These are phyloP conservation scores for Gracilaria gracilis DNA, from an alignment of 23 red algal species.

Conservation along the genomic window DNA sequence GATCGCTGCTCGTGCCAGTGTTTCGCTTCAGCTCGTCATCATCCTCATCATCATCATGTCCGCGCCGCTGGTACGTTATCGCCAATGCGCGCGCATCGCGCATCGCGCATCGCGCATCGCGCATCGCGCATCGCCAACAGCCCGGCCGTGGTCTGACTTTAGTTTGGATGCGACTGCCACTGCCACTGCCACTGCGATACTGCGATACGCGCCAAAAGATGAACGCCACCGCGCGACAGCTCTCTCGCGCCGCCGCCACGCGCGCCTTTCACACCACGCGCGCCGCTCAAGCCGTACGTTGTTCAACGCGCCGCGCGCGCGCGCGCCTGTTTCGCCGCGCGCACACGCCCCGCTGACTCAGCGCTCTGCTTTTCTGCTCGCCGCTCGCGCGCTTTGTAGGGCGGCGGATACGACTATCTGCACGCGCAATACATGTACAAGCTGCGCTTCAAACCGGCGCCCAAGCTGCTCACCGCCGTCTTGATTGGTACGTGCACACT, in stretches of 20 bases:
- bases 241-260: constrained; percentile 3
- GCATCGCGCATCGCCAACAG: too few species aligned
- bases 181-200: too few species aligned
- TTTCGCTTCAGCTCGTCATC: background rate
- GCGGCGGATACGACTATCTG: constrained; percentile 47
- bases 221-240: constrained; percentile 32
- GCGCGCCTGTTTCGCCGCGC: too few species aligned
- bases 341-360: too few species aligned
- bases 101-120: too few species aligned
- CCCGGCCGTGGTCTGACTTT: too few species aligned
- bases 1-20: too few species aligned
- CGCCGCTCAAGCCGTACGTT: constrained; percentile 25
- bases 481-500: constrained; percentile 38
- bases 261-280: constrained; percentile 17
- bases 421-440: constrained; percentile 76
- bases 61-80: background rate
- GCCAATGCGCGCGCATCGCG: background rate
- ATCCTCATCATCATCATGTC: background rate
- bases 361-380: background rate
- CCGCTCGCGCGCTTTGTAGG: background rate
- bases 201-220: too few species aligned
- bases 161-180: too few species aligned
- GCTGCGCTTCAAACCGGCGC: constrained; percentile 56
- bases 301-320: too few species aligned
- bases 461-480: constrained; percentile 21